phyloP scores from a whole-genome alignment of 495 filamentous ascomycete species.

The Talaromyces adpressus region DNA sequence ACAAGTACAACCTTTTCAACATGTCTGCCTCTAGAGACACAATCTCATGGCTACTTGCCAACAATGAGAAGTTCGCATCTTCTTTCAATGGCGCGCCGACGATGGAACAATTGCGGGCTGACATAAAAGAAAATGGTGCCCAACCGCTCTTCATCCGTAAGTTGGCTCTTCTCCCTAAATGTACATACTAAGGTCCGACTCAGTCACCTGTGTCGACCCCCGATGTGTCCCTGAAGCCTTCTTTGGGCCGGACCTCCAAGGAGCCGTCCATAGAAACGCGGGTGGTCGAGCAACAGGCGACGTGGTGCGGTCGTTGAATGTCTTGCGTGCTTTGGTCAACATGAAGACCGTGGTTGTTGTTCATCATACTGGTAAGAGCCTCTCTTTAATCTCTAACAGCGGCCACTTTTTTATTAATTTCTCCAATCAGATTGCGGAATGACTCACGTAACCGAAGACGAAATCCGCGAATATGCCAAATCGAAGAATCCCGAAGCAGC shows the following conservation, averaged over 20 bases:
- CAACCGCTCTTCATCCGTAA: not conserved
- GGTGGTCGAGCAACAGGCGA: conserved; percentile 2
- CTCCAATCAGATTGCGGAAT: not conserved
- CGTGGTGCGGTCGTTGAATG: not conserved
- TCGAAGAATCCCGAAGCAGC: not conserved
- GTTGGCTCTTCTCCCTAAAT: not conserved
- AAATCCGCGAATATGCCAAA: not conserved
- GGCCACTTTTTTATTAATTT: no score
- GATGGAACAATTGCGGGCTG: not conserved
- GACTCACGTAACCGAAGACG: not conserved
- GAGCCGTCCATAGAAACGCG: not conserved
- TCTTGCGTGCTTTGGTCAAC: not conserved
- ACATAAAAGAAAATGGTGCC: not conserved
- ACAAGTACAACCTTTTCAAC: not conserved
- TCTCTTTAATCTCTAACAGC: no score
- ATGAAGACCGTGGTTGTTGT: conserved; percentile 1
- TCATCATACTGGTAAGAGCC: not conserved
- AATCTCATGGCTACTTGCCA: not conserved
- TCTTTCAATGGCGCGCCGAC: not conserved
- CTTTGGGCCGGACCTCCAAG: not conserved
- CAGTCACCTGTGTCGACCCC: conserved; percentile 7
- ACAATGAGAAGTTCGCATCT: conserved; percentile 2
- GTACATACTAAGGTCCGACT: not conserved
- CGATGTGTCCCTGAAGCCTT: conserved; percentile 3
- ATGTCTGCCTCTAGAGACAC: not conserved